Conservation (phyloP, 495 filamentous ascomycete genomes). For the Melanomma pulvis-pyrius region DNA sequence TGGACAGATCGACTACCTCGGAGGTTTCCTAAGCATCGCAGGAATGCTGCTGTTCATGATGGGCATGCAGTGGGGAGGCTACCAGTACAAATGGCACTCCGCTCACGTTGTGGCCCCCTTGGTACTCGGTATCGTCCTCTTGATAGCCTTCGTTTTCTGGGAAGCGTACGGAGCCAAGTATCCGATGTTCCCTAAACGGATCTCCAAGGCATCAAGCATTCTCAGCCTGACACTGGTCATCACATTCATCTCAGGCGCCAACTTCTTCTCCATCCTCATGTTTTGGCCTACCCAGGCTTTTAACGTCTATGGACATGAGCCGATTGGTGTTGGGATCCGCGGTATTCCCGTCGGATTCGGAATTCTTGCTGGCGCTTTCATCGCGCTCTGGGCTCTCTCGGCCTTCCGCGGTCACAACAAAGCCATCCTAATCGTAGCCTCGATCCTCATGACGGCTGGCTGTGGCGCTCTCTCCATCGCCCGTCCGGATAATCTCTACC, state of each 20-base stretch:
- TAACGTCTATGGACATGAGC: constrained; percentile 42
- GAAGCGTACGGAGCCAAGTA: constrained; percentile 36
- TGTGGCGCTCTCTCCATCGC: constrained; percentile 37
- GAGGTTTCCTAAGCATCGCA: constrained; percentile 66
- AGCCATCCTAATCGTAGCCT: constrained; percentile 35
- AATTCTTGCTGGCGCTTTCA: constrained; percentile 38
- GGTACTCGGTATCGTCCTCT: constrained; percentile 38
- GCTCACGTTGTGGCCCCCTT: constrained; percentile 40
- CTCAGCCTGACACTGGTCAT: constrained; percentile 40
- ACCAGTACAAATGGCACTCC: constrained; percentile 48
- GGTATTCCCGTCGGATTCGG: constrained; percentile 40
- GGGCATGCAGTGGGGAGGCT: constrained; percentile 70
- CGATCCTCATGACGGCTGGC: constrained; percentile 35
- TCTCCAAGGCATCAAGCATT: constrained; percentile 34
- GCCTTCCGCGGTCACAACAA: constrained; percentile 37
- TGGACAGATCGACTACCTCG: constrained; percentile 64
- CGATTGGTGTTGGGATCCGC: constrained; percentile 39
- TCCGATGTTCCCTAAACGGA: constrained; percentile 41
- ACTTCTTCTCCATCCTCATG: constrained; percentile 43
- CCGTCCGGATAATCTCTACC: constrained; percentile 33
- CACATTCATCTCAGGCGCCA: constrained; percentile 43
- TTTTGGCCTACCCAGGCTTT: constrained; percentile 46
- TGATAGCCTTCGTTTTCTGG: constrained; percentile 42
- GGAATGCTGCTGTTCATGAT: constrained; percentile 69
- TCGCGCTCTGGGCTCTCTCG: constrained; percentile 36